These are phyloP conservation scores for Russula ochroleuca DNA, from an alignment of 768 basidiomycete species.

Conservation along the genomic window DNA sequence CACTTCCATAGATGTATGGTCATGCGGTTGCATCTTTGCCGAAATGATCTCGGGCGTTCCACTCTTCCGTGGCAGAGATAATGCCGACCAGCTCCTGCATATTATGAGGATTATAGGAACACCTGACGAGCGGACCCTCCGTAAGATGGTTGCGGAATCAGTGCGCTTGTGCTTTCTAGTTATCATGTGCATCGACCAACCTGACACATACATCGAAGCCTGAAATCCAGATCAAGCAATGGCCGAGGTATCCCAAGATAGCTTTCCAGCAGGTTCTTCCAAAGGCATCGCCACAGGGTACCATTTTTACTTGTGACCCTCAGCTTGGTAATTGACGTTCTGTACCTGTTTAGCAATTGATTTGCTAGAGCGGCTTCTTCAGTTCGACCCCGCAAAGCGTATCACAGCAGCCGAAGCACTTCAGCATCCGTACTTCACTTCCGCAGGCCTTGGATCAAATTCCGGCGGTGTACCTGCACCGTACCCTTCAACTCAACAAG, in stretches of 20 bases:
- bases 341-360: slow-evolving; percentile 62
- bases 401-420: slow-evolving; percentile 90
- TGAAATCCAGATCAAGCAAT: slow-evolving; percentile 78
- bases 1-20: slow-evolving; percentile 99
- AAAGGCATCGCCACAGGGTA: slow-evolving; percentile 82
- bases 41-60: slow-evolving; percentile 99
- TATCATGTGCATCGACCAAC: slow-evolving; percentile 4
- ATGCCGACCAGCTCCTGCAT: slow-evolving; percentile 94
- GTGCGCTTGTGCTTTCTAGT: slow-evolving; percentile 44
- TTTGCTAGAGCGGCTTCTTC: slow-evolving; percentile 88
- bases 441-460: slow-evolving; percentile 39
- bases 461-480: slow-evolving; percentile 38
- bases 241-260: slow-evolving; percentile 82
- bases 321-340: background rate
- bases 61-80: slow-evolving; percentile 93
- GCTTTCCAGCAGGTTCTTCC: slow-evolving; percentile 76
- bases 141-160: slow-evolving; percentile 86
- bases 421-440: slow-evolving; percentile 86
- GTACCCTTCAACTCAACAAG: slow-evolving; percentile 54
- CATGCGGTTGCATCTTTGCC: slow-evolving; percentile 97
- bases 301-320: slow-evolving; percentile 10
- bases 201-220: slow-evolving; percentile 46
- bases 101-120: slow-evolving; percentile 98
- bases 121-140: slow-evolving; percentile 80
- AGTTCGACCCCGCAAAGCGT: slow-evolving; percentile 92